Percentiles rank a stretch among this genome's conserved stretches.
Conservation (phyloP, 2,329 filamentous ascomycete genomes). For the Madurella fahalii region DNA sequence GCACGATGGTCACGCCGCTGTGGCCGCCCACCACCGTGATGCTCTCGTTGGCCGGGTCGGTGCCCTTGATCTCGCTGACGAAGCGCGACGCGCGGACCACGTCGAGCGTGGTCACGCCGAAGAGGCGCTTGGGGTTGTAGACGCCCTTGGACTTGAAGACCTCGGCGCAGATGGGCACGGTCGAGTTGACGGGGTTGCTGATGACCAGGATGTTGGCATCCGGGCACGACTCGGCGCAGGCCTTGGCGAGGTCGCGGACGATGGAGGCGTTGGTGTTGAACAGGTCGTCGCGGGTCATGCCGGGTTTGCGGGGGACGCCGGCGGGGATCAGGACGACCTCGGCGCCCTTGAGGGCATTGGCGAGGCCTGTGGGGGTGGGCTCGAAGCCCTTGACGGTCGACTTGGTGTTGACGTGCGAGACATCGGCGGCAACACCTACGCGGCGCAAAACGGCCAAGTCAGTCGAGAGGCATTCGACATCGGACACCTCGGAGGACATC, state of each 20-base stretch:
- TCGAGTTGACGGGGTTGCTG: slow-evolving; percentile 99
- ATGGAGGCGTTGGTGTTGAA: slow-evolving; percentile 99
- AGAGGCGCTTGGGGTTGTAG: slow-evolving; percentile 99
- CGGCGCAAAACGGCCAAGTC: slow-evolving; percentile 13
- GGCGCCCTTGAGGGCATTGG: slow-evolving; percentile 74
- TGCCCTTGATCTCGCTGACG: slow-evolving; percentile 88
- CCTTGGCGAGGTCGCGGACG: slow-evolving; percentile 96
- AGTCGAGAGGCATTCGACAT: slow-evolving; percentile 23
- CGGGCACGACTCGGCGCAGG: slow-evolving; percentile 79
- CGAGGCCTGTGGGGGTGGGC: slow-evolving; percentile 69
- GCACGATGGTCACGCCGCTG: slow-evolving; percentile 97
- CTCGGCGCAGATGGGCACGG: slow-evolving; percentile 95
- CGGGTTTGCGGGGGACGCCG: slow-evolving; percentile 97
- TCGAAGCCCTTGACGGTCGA: slow-evolving; percentile 88
- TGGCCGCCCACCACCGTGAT: slow-evolving; percentile 96
- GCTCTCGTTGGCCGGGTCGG: slow-evolving; percentile 87
- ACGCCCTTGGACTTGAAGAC: slow-evolving; percentile 92
- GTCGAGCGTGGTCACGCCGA: slow-evolving; percentile 98
- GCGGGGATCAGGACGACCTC: slow-evolving; percentile 97
- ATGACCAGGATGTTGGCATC: slow-evolving; percentile 96
- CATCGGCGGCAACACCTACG: slow-evolving; percentile 91
- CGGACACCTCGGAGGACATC: too few species aligned
- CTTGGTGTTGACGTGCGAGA: slow-evolving; percentile 99
- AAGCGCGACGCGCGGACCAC: slow-evolving; percentile 97
- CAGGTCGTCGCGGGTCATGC: slow-evolving; percentile 99